phyloP scores from a whole-genome alignment of 2,329 filamentous ascomycete genomes.

The Zarea fungicola region DNA sequence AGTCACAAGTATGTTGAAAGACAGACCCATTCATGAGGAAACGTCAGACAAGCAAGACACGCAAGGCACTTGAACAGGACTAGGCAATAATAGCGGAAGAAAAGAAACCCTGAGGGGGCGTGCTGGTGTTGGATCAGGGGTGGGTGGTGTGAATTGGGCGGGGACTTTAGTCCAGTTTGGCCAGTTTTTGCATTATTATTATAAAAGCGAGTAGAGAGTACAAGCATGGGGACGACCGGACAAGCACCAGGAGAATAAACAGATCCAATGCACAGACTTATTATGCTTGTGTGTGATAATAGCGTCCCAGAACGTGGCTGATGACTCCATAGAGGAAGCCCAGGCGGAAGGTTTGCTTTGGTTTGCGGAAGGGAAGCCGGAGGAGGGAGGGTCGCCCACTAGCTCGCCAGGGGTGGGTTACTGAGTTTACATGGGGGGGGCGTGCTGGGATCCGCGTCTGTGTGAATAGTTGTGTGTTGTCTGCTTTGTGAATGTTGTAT shows the following conservation, averaged over 20 bases:
- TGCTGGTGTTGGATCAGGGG: neutral
- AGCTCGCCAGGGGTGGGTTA: neutral
- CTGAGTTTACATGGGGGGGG: neutral
- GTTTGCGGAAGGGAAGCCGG: constrained; percentile 11
- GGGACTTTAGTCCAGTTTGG: neutral
- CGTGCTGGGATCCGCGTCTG: too few species aligned
- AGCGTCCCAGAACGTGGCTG: neutral
- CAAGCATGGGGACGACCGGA: neutral
- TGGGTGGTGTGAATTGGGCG: neutral
- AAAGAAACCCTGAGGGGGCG: constrained; percentile 3
- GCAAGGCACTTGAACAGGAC: constrained; percentile 2
- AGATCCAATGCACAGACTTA: constrained; percentile 1
- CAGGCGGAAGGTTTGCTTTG: constrained; percentile 1
- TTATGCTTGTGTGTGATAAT: neutral
- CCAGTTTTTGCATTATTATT: neutral
- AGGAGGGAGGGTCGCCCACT: neutral
- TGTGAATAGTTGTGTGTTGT: too few species aligned
- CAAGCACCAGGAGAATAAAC: neutral
- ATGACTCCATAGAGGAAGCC: neutral
- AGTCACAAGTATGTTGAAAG: constrained; percentile 11
- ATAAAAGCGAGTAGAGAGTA: too few species aligned
- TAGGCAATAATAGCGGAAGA: constrained; percentile 9
- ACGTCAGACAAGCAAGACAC: constrained; percentile 9
- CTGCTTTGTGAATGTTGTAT: too few species aligned
- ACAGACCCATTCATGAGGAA: constrained; percentile 10